Base-by-base conservation (phyloP, 2,329 filamentous ascomycete genomes). In the Penicillium sp. region DNA sequence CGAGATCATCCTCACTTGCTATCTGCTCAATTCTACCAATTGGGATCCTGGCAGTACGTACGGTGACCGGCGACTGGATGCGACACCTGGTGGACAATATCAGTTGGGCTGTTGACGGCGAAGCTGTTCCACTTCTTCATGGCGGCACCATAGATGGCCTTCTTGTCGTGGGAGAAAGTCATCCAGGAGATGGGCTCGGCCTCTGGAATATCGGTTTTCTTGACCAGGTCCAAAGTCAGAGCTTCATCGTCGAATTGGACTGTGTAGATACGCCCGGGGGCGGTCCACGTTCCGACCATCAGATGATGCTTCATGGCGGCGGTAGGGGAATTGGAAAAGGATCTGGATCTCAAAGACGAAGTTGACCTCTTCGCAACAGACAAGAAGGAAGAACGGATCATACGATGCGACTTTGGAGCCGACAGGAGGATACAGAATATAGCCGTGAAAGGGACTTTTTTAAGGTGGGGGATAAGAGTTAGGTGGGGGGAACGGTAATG, bases 41-140 rank as follows among this genome's bases (percentile, higher is more conserved):
- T n/a, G n/a, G n/a, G n/a, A n/a, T n/a, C n/a, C n/a, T n/a, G n/a
- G n/a, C n/a, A n/a, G n/a, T 16, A 63, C 59, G 51, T 81, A 91
- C 89, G 84, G 69, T 95, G 83, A 63, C 90, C 88, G 40, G 84
- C 86, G 72, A 96, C 88, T 2, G 88, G 82, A 72, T 91, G 86
- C 13, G 91, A 91, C 40, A 81, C 81, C 71, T 88, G 83, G 63
- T 94, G 91, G 43, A 85, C 76, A 61, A 96, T 94, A 46, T 91
- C 85, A 2, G 85, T 87, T 2, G 91, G 89, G 63, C 84, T 87
- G 65, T 87, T 84, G 66, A 95, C 88, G 42, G 86, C 79, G 73
- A 90, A 93, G 71, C 88, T 92, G 46, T 88, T 88, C 90, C 91
- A 96, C 72, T 92, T 93, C 81, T 96, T 96, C 90, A 94, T 94